A percentile compares a stretch with the other conserved stretches of the same genome.
Conservation (phyloP, 139 green algal genomes). For the Asterochloris erici region DNA sequence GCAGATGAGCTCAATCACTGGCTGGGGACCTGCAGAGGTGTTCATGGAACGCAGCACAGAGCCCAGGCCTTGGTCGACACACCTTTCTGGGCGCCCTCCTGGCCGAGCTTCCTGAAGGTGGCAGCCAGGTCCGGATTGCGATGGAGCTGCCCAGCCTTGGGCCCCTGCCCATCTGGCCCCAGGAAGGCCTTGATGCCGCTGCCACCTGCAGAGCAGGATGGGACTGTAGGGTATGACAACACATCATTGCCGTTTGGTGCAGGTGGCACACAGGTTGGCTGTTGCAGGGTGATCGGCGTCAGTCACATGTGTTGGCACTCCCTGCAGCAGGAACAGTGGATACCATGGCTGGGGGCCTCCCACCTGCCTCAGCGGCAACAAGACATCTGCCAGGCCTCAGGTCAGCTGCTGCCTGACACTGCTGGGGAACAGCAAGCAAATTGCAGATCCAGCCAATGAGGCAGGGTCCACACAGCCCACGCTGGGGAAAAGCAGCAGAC, state of each 20-base stretch:
- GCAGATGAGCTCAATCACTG: background rate
- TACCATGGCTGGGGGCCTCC: too few relatives aligned
- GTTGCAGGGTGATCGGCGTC: background rate
- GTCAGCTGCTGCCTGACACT: too few relatives aligned
- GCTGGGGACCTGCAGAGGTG: too few relatives aligned
- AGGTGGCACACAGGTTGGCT: background rate
- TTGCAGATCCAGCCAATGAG: too few relatives aligned
- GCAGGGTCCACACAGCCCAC: too few relatives aligned
- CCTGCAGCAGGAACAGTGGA: too few relatives aligned
- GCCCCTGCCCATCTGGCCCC: slow-evolving; percentile 29
- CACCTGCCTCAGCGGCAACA: too few relatives aligned
- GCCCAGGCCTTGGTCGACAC: background rate
- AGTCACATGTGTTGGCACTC: too few relatives aligned
- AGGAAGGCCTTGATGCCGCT: slow-evolving; percentile 30
- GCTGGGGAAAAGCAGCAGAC: too few relatives aligned
- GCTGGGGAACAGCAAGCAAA: too few relatives aligned
- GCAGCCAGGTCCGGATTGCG: slow-evolving; percentile 41
- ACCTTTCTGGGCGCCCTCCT: slow-evolving; percentile 34
- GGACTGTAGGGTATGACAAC: background rate
- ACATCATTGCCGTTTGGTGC: background rate
- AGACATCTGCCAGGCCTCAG: too few relatives aligned
- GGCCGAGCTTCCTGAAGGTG: slow-evolving; percentile 37
- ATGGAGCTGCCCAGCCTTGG: slow-evolving; percentile 50
- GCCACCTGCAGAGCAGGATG: background rate
- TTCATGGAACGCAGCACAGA: too few relatives aligned